Evolutionary conservation across 345 rosid genomes (phyloP).

Genomic region (Hypericum androsaemum): DNA sequence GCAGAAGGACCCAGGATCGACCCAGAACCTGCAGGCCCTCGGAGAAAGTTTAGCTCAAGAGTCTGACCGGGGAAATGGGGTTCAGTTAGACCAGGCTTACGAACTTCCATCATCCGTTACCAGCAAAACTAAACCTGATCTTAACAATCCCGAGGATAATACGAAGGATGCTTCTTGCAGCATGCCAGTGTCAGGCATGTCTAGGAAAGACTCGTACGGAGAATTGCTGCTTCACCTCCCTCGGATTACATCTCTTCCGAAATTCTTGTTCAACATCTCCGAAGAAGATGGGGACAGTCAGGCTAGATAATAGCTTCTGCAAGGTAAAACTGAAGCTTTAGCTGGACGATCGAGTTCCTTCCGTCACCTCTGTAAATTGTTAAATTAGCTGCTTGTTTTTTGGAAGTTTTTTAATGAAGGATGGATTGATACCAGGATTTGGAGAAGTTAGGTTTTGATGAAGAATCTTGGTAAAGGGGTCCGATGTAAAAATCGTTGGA

Average conservation of each 20-base stretch:
- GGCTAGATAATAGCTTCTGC: background rate
- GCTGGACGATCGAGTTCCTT: slow-evolving; percentile 5
- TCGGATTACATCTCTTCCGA: slow-evolving; percentile 78
- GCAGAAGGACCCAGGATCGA: slow-evolving; percentile 56
- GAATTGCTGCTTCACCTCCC: slow-evolving; percentile 87
- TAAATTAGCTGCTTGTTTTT: slow-evolving; percentile 12
- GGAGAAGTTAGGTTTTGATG: slow-evolving; percentile 44
- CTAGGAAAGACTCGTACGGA: slow-evolving; percentile 78
- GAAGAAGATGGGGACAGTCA: slow-evolving; percentile 67
- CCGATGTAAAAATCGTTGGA: slow-evolving; percentile 19
- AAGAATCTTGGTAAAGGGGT: slow-evolving; percentile 33
- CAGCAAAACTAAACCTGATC: too few species aligned
- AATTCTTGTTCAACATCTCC: slow-evolving; percentile 83
- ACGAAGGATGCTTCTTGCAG: slow-evolving; percentile 38
- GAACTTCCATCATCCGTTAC: background rate
- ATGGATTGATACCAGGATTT: slow-evolving; percentile 35
- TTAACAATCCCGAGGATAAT: slow-evolving; percentile 17
- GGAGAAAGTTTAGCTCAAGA: slow-evolving; percentile 31
- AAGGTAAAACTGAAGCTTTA: background rate
- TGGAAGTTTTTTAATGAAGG: slow-evolving; percentile 2
- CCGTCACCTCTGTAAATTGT: slow-evolving; percentile 2
- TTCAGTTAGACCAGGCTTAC: background rate
- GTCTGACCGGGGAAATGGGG: slow-evolving; percentile 22
- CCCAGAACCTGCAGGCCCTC: slow-evolving; percentile 40
- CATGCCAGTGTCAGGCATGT: slow-evolving; percentile 59